phyloP scores from a whole-genome alignment of 495 filamentous ascomycete genomes.

The Aspergillus sclerotioniger region DNA sequence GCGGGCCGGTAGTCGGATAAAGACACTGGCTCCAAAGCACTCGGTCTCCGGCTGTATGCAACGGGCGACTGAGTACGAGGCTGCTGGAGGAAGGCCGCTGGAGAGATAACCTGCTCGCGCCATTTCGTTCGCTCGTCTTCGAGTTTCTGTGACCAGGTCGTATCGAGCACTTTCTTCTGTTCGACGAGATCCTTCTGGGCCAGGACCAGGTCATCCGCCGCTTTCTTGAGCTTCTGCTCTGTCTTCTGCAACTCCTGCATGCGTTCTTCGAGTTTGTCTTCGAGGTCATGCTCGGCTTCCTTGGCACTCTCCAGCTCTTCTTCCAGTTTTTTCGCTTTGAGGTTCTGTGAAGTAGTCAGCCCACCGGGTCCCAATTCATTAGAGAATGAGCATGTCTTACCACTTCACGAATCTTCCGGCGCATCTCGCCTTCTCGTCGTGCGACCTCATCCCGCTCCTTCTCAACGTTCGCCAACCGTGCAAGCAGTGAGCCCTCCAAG shows the following conservation, averaged over 20 bases:
- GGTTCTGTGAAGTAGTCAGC: constrained; percentile 51
- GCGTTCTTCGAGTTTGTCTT: constrained; percentile 55
- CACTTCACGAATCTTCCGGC: constrained; percentile 81
- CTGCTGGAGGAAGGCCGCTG: constrained; percentile 41
- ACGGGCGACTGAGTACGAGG: constrained; percentile 49
- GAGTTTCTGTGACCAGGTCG: constrained; percentile 57
- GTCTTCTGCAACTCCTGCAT: constrained; percentile 63
- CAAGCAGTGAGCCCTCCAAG: constrained; percentile 78
- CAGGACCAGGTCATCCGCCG: constrained; percentile 59
- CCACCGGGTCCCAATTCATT: neutral
- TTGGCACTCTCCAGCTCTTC: constrained; percentile 76
- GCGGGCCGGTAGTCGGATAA: constrained; percentile 40
- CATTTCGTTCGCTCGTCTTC: constrained; percentile 76
- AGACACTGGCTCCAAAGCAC: constrained; percentile 38
- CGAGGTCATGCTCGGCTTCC: constrained; percentile 60
- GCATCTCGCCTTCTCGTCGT: constrained; percentile 79
- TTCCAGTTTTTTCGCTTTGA: constrained; percentile 72
- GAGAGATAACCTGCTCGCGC: constrained; percentile 54
- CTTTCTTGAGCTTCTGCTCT: constrained; percentile 61
- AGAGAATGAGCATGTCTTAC: constrained; percentile 47
- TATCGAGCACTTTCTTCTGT: constrained; percentile 66
- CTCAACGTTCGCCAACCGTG: constrained; percentile 72
- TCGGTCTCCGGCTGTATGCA: constrained; percentile 44
- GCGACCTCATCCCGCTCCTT: constrained; percentile 83
- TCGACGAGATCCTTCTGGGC: constrained; percentile 62